Conservation (phyloP, 306 rosid species). For the Cucurbita maxima region DNA sequence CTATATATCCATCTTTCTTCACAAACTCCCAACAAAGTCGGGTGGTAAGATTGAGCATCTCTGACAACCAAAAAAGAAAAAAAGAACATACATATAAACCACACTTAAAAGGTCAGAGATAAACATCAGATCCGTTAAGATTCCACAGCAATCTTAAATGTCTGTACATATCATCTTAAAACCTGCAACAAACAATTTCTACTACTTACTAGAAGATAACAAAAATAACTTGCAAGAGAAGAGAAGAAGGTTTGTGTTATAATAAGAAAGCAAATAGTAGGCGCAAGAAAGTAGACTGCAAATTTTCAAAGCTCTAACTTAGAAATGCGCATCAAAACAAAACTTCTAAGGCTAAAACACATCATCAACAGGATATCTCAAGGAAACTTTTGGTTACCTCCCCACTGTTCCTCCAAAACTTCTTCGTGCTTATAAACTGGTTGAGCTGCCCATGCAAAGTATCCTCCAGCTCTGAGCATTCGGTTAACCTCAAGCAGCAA, state of each 20-base stretch:
- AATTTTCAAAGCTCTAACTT: neutral
- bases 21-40: constrained; percentile 77
- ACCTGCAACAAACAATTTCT: neutral
- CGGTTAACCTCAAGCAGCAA: constrained; percentile 80
- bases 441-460: constrained; percentile 91
- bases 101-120: neutral
- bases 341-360: neutral
- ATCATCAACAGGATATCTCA: neutral
- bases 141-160: neutral
- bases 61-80: constrained; percentile 22
- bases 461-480: constrained; percentile 77
- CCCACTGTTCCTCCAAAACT: constrained; percentile 62
- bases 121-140: too few species aligned
- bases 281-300: neutral
- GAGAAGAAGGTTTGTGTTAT: too few species aligned
- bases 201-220: neutral
- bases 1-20: constrained; percentile 64
- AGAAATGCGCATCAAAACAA: neutral
- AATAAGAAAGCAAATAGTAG: neutral
- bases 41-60: constrained; percentile 55
- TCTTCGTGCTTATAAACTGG: constrained; percentile 70
- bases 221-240: neutral
- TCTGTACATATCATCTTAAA: neutral
- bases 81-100: constrained; percentile 1
- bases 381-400: constrained; percentile 31